A percentile compares a stretch with the other conserved stretches of the same genome.
These are phyloP conservation scores for Didymella keratinophila DNA, from an alignment of 2,329 filamentous ascomycete genomes.

Conservation along the genomic window DNA sequence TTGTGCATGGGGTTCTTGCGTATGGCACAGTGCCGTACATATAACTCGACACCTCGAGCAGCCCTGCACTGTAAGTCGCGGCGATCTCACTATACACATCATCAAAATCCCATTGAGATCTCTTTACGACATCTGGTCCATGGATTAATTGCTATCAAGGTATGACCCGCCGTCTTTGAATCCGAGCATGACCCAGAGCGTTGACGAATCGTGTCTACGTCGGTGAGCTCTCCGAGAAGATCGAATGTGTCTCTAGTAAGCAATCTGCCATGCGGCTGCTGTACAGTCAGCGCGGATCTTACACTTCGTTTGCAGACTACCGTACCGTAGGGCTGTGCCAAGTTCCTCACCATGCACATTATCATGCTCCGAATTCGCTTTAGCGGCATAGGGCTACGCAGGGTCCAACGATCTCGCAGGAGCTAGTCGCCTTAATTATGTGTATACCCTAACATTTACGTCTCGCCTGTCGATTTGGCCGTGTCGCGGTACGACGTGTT, in stretches of 20 bases:
- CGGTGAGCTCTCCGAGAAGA: neutral
- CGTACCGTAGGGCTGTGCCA: constrained; percentile 7
- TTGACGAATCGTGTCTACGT: neutral
- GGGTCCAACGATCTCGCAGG: constrained; percentile 11
- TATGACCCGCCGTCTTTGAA: neutral
- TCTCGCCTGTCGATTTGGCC: neutral
- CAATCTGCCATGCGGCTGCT: neutral
- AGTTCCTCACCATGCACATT: constrained; percentile 12
- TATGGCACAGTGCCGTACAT: no score
- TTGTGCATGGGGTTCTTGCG: neutral
- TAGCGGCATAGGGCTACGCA: constrained; percentile 6
- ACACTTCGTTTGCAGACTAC: constrained; percentile 1
- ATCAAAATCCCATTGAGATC: neutral
- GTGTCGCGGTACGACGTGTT: neutral
- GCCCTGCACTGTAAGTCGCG: neutral
- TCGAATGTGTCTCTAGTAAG: neutral
- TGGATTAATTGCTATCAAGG: neutral
- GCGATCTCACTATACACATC: neutral
- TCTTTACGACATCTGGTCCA: neutral
- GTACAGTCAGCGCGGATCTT: constrained; percentile 5
- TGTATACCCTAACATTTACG: neutral
- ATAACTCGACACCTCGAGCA: neutral
- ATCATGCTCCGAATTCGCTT: neutral
- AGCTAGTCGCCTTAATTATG: constrained; percentile 6
- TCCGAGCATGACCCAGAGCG: neutral